Evolutionary conservation across 1,284 basidiomycete genomes (phyloP).

Genomic region (Rhizoctonia solani): DNA sequence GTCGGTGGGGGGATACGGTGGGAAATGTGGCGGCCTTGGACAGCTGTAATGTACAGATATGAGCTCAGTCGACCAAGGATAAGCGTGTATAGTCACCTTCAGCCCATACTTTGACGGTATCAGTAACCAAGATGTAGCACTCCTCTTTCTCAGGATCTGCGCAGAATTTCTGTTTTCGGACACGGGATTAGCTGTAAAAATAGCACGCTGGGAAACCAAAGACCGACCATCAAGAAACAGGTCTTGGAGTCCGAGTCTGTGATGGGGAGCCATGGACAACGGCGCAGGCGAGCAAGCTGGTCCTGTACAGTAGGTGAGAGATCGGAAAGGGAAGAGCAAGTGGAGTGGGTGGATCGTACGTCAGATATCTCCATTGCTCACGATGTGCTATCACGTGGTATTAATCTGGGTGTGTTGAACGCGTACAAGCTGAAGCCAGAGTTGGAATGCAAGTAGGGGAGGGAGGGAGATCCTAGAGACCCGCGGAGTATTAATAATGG

Average conservation of each 20-base stretch:
- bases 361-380: constrained; percentile 34
- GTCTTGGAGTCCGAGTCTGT: constrained; percentile 7
- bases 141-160: background rate
- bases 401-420: background rate
- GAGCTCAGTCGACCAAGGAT: background rate
- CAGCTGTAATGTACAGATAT: background rate
- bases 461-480: too few species aligned
- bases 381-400: constrained; percentile 18
- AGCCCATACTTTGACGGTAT: constrained; percentile 15
- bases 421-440: background rate
- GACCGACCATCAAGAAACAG: background rate
- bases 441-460: too few species aligned
- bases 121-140: constrained; percentile 14
- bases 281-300: background rate
- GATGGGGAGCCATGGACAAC: constrained; percentile 6
- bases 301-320: background rate
- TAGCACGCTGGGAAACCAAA: background rate
- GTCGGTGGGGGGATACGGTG: constrained; percentile 2
- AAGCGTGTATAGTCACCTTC: too few species aligned
- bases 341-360: background rate
- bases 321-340: background rate
- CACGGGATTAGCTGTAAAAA: background rate
- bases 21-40: constrained; percentile 22
- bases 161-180: constrained; percentile 21
- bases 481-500: background rate